Percentiles rank a stretch among this genome's conserved stretches.
phyloP scores from a whole-genome alignment of 2,329 filamentous ascomycete genomes.

The Beauveria pseudobassiana region DNA sequence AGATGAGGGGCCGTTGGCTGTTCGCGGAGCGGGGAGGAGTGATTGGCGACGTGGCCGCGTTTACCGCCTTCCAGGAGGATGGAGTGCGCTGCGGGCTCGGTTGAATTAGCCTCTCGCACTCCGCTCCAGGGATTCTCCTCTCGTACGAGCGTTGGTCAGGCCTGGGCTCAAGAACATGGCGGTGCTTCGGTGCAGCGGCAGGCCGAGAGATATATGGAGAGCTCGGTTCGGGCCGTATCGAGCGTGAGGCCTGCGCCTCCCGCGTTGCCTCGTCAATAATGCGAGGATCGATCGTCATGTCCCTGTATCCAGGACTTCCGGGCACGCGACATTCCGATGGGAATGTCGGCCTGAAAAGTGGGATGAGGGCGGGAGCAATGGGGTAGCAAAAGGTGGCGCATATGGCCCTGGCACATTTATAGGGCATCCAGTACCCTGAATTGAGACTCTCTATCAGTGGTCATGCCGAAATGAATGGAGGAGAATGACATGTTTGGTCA shows the following conservation, averaged over 20 bases:
- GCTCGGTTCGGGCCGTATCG: background rate
- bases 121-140: background rate
- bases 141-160: conserved; percentile 4
- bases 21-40: background rate
- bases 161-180: background rate
- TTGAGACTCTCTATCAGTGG: background rate
- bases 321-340: conserved; percentile 61
- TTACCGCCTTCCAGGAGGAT: conserved; percentile 10
- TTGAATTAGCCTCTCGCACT: background rate
- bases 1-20: conserved; percentile 2
- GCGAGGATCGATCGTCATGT: conserved; percentile 56
- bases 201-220: conserved; percentile 13
- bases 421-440: conserved; percentile 94
- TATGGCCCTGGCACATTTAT: conserved; percentile 73
- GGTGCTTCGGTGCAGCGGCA: background rate
- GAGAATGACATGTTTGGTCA: conserved; percentile 16
- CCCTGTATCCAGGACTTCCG: conserved; percentile 54
- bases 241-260: background rate
- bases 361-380: conserved; percentile 80
- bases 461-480: background rate
- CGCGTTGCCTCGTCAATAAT: conserved; percentile 46
- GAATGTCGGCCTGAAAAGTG: conserved; percentile 82
- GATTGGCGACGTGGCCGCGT: conserved; percentile 15
- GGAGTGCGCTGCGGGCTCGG: conserved; percentile 3
- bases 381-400: conserved; percentile 83